phyloP scores from a whole-genome alignment of 768 basidiomycete genomes.

The Harrya chromipes region DNA sequence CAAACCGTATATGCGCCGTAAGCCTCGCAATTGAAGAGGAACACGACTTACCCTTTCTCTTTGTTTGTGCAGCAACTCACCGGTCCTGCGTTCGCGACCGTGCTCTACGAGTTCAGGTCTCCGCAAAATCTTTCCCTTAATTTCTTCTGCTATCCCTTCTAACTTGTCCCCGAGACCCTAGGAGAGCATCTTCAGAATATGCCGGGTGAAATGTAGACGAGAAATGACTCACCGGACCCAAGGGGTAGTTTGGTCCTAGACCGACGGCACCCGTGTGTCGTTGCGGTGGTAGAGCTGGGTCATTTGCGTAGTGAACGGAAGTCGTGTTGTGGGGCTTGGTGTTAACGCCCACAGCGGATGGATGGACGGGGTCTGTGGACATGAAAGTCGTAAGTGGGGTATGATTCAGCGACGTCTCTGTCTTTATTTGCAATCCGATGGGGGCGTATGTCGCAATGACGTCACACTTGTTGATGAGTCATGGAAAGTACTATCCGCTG shows the following conservation, averaged over 20 bases:
- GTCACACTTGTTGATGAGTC: conserved; percentile 12
- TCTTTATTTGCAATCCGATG: too few relatives aligned
- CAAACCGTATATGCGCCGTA: too few relatives aligned
- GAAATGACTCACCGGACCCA: conserved; percentile 25
- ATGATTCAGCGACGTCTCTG: too few relatives aligned
- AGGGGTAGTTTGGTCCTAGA: conserved; percentile 35
- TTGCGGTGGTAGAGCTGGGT: conserved; percentile 34
- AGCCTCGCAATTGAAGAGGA: too few relatives aligned
- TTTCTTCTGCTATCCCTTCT: conserved; percentile 36
- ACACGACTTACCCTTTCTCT: conserved; percentile 21
- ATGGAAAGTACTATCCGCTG: too few relatives aligned
- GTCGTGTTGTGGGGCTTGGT: not conserved
- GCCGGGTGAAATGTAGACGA: too few relatives aligned
- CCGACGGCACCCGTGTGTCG: conserved; percentile 43
- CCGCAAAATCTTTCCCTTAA: conserved; percentile 37
- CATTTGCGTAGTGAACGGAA: conserved; percentile 4
- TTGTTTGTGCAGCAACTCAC: conserved; percentile 39
- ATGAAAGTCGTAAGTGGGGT: not conserved
- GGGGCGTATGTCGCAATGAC: too few relatives aligned
- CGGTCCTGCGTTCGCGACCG: conserved; percentile 39
- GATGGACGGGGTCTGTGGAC: conserved; percentile 15
- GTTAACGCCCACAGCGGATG: conserved; percentile 7
- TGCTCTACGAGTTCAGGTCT: conserved; percentile 37
- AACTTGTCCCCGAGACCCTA: conserved; percentile 37
- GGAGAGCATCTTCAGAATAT: not conserved